Base-by-base conservation (phyloP, 495 filamentous ascomycete species). In the Aspergillus baeticus region DNA sequence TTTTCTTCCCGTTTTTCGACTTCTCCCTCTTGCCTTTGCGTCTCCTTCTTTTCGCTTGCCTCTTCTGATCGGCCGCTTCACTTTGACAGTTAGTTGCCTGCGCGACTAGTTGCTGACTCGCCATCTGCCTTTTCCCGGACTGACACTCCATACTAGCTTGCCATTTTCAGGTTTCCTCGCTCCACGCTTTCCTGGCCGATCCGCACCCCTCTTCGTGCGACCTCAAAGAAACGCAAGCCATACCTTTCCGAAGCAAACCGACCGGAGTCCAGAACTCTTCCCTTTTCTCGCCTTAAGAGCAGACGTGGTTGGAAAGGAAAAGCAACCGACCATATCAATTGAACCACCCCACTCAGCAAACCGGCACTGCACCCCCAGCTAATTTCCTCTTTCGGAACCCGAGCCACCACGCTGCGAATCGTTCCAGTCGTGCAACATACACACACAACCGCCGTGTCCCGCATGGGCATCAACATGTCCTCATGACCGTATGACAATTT, bases 401-500 rank as follows among this genome's bases (percentile, higher is more conserved):
- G 10, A 54, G 39, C 26, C n/a, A 8, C 26, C 35, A 22, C 39
- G 31, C 17, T 15, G n/a, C 51, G 31, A 36, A 21, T 22, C 36
- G n/a, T 34, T 21, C 35, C 26, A 31, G 34, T 51, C 51, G 51
- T 46, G 29, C 54, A 38, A 46, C 42, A 6, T 20, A 51, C 20
- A 1, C 21, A 20, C 31, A 11, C 10, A 47, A 10, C 23, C 45
- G 26, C 10, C 6, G 26, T 34, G 33, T 58, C 14, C 22, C 38
- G 11, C 44, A 31, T 56, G 46, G 51, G 41, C 57, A 51, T 55
- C 29, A 54, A 26, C 34, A 66, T 66, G 63, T 63, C 51, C 60
- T 61, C 63, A 48, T 66, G 52, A 61, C 50, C 47, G 52, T 38
- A 66, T 66, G 63, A 54, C 53, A 57, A 22, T 61, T 42, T 29